Conservation (phyloP, 2,329 filamentous ascomycete species). For the Aspergillus sp. region DNA sequence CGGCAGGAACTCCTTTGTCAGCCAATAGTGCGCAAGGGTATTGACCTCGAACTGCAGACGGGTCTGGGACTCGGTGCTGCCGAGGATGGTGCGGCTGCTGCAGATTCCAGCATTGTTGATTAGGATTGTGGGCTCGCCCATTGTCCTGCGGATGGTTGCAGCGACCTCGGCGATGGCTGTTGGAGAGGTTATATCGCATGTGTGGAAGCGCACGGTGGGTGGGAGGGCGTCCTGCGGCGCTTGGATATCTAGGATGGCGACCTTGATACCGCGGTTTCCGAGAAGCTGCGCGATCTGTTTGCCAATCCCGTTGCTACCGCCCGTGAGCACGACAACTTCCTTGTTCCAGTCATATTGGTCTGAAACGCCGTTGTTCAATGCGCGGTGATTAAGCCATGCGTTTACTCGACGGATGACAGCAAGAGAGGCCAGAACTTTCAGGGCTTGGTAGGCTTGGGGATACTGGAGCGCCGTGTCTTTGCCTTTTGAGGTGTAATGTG, state of each 20-base stretch:
- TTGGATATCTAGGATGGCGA: slow-evolving; percentile 65
- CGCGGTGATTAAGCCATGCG: slow-evolving; percentile 52
- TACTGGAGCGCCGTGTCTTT: slow-evolving; percentile 55
- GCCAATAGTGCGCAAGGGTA: slow-evolving; percentile 65
- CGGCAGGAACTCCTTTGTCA: slow-evolving; percentile 67
- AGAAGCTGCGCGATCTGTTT: slow-evolving; percentile 64
- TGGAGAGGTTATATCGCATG: slow-evolving; percentile 67
- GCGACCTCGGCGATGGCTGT: slow-evolving; percentile 55
- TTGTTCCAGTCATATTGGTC: slow-evolving; percentile 55
- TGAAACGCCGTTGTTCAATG: slow-evolving; percentile 45
- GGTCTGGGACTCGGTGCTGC: slow-evolving; percentile 57
- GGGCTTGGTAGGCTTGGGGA: slow-evolving; percentile 50
- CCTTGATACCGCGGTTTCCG: slow-evolving; percentile 63
- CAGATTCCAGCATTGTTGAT: slow-evolving; percentile 44
- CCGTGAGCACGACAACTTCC: slow-evolving; percentile 73
- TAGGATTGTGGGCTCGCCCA: slow-evolving; percentile 67
- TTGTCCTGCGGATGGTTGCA: slow-evolving; percentile 51
- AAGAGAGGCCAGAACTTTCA: slow-evolving; percentile 56
- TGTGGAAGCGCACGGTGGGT: slow-evolving; percentile 61
- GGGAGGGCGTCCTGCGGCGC: slow-evolving; percentile 31
- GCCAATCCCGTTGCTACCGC: slow-evolving; percentile 73
- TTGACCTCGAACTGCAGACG: slow-evolving; percentile 70
- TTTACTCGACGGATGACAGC: slow-evolving; percentile 53
- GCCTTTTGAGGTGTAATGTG: slow-evolving; percentile 64
- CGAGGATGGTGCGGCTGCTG: slow-evolving; percentile 61